Base-by-base conservation (phyloP, 495 filamentous ascomycete species). In the Choiromyces venosus region DNA sequence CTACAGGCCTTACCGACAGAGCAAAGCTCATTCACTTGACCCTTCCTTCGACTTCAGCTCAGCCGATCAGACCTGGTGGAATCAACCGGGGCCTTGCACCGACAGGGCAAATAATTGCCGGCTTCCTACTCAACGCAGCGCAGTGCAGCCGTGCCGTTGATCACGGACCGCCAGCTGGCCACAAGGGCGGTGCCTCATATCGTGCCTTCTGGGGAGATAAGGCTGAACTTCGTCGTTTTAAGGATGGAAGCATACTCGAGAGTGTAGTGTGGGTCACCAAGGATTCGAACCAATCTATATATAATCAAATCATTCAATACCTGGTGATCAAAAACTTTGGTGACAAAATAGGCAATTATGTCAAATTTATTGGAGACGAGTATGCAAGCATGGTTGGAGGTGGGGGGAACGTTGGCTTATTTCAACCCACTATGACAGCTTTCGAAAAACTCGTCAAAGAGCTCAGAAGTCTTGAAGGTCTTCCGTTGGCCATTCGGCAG, bases 401-500 rank as follows among this genome's bases (percentile, higher is more conserved):
- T 33, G 71, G 85, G 74, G 82, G 69, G 81, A 84, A 73, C 81
- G 83, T 70, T 80, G 76, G 81, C 14, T 37, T 82, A 21, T 97
- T 93, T 80, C 84, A 86, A 64, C 81, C 83, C 19, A 78, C 86
- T n/a, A 85, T 86, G 74, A 84, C 84, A 68, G 89, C 88, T 1
- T 97, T 94, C 78, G 86, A 87, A 35, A 83, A 84, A 25, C 83
- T 99, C 39, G 89, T 94, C 77, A 88, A 86, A 77, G 89, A 93
- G 61, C 82, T 98, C 44, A 87, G 92, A 67, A 84, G 82, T 61
- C 85, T 98, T 68, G 91, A 96, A 38, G 89, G 89, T 29, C 83
- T 99, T 39, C 95, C 95, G 1, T 84, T 99, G 38, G 88, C 89
- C 18, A 85, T 97, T 61, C 88, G 92, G 46, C 91, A 96, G 65